These are phyloP conservation scores for Sporothrix mexicana DNA, from an alignment of 2,329 filamentous ascomycete genomes.

Conservation along the genomic window DNA sequence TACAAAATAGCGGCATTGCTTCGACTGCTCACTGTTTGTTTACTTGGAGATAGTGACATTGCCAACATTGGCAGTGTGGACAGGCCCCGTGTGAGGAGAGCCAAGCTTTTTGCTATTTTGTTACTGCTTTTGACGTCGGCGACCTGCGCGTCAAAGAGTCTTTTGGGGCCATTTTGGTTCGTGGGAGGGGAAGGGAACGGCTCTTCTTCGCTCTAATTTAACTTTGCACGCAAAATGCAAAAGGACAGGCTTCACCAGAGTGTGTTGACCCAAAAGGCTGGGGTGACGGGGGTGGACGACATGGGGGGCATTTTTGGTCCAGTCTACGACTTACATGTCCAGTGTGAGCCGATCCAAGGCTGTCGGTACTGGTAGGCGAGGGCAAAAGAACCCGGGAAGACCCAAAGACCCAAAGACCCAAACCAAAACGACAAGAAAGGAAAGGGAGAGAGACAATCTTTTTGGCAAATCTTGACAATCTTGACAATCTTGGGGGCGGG, in stretches of 20 bases:
- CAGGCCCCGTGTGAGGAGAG: not conserved
- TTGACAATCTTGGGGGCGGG: conserved; percentile 17
- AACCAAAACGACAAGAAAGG: not conserved
- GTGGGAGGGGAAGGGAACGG: conserved; percentile 24
- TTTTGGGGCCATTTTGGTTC: not conserved
- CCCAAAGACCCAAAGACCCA: too few species aligned
- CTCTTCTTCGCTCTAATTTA: conserved; percentile 38
- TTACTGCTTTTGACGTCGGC: not conserved
- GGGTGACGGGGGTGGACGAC: not conserved
- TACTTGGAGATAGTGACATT: conserved; percentile 14
- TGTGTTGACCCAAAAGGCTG: not conserved
- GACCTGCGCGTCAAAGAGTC: conserved; percentile 11
- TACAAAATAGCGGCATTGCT: not conserved
- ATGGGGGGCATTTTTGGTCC: not conserved
- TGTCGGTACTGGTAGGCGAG: conserved; percentile 25
- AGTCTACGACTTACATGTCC: not conserved
- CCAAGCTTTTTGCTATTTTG: not conserved
- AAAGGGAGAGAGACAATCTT: not conserved
- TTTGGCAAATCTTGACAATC: not conserved
- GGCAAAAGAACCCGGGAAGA: too few species aligned
- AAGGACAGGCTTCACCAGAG: not conserved
- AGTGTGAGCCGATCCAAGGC: conserved; percentile 12
- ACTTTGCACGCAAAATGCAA: conserved; percentile 1
- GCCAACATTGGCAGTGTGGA: not conserved
- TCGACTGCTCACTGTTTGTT: not conserved